These are phyloP conservation scores for Gloeophyllum trabeum DNA, from an alignment of 768 basidiomycete species.

Conservation along the genomic window DNA sequence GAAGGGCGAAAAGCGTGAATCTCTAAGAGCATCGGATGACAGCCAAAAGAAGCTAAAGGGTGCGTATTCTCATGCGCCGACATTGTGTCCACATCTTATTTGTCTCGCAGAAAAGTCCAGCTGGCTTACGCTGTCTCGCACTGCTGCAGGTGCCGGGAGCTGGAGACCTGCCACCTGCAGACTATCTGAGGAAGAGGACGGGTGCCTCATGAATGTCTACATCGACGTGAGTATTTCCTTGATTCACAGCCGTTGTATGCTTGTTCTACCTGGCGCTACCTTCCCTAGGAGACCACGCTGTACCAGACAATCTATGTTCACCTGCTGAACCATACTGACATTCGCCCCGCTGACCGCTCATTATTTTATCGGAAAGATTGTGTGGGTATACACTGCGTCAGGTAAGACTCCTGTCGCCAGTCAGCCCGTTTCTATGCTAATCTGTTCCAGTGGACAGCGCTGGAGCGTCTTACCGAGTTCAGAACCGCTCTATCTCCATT, in stretches of 20 bases:
- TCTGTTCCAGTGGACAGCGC: conserved; percentile 37
- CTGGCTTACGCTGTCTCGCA: conserved; percentile 53
- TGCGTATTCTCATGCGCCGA: conserved; percentile 12
- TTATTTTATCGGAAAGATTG: conserved; percentile 71
- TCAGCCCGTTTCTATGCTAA: conserved; percentile 4
- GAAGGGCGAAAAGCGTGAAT: conserved; percentile 45
- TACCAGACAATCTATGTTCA: conserved; percentile 69
- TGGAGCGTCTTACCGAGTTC: conserved; percentile 38
- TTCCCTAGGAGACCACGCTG: conserved; percentile 51
- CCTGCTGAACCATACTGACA: conserved; percentile 67
- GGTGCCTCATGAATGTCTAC: conserved; percentile 63
- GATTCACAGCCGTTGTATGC: neutral
- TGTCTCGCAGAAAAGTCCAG: conserved; percentile 52
- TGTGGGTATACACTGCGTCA: conserved; percentile 53
- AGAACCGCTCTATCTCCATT: conserved; percentile 69
- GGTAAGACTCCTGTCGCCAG: conserved; percentile 26
- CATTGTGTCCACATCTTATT: neutral
- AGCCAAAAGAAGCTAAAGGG: conserved; percentile 49
- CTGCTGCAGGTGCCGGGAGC: conserved; percentile 38
- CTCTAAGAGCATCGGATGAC: conserved; percentile 27
- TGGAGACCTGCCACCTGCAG: conserved; percentile 71
- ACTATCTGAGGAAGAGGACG: conserved; percentile 53
- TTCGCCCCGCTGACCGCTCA: conserved; percentile 66
- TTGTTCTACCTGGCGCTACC: conserved; percentile 1
- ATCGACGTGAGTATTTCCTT: conserved; percentile 45